These are phyloP conservation scores for Solanum pennellii DNA, from an alignment of 257 asterid species.

Conservation along the genomic window DNA sequence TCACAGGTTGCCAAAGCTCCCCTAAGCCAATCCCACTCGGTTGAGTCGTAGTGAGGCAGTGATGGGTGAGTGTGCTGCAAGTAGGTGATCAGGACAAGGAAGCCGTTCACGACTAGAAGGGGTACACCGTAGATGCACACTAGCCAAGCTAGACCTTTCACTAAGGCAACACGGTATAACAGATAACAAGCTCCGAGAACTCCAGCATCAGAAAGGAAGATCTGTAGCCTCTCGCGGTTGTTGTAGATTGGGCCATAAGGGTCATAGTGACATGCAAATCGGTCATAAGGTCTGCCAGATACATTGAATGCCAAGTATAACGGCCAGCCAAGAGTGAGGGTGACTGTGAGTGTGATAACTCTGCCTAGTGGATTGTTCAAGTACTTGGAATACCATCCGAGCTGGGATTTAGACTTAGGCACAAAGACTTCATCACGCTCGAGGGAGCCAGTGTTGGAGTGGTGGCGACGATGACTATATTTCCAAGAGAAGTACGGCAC, in stretches of 20 bases:
- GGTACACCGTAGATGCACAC: conserved; percentile 43
- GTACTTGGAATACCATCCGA: conserved; percentile 45
- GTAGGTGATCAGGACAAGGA: conserved; percentile 54
- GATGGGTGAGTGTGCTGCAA: conserved; percentile 70
- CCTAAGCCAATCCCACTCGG: conserved; percentile 73
- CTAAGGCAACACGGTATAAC: conserved; percentile 32
- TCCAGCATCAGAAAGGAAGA: conserved; percentile 49
- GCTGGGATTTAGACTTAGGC: conserved; percentile 36
- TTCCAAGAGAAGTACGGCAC: conserved; percentile 78
- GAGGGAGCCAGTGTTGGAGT: conserved; percentile 68
- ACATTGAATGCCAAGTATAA: conserved; percentile 51
- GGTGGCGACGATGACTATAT: conserved; percentile 66
- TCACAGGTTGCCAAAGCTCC: conserved; percentile 70
- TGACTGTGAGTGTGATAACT: conserved; percentile 20
- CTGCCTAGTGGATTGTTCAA: conserved; percentile 61
- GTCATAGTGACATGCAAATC: conserved; percentile 52
- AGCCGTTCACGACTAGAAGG: conserved; percentile 36
- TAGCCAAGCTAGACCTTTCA: conserved; percentile 39
- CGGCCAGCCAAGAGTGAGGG: conserved; percentile 67
- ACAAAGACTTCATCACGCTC: conserved; percentile 68
- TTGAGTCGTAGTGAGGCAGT: conserved; percentile 53
- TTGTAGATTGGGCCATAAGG: conserved; percentile 66
- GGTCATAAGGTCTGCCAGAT: conserved; percentile 52
- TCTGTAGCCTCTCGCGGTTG: conserved; percentile 48
- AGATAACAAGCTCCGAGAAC: conserved; percentile 18